Percentiles rank a stretch among this genome's conserved stretches.
Evolutionary conservation across 306 rosid species (phyloP).

Genomic region (Luffa acutangula): DNA sequence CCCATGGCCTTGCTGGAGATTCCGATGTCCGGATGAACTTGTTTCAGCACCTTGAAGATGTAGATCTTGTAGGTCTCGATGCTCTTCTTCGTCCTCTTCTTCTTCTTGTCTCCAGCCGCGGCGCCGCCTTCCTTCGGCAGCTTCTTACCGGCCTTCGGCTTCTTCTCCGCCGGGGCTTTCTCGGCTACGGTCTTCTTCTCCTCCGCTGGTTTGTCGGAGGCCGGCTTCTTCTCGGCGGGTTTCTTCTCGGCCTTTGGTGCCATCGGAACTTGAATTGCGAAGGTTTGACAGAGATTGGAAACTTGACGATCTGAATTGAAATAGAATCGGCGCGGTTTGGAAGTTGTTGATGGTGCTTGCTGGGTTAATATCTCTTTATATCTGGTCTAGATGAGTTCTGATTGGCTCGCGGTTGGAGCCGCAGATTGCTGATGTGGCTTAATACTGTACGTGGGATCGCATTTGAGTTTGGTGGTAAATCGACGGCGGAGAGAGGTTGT

Average conservation of each 20-base stretch:
- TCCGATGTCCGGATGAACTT: conserved; percentile 16
- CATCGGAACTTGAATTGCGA: neutral
- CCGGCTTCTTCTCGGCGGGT: conserved; percentile 21
- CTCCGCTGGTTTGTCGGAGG: conserved; percentile 13
- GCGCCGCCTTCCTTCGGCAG: conserved; percentile 18
- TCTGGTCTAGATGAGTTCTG: neutral
- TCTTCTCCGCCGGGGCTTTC: conserved; percentile 24
- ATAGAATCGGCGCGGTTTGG: neutral
- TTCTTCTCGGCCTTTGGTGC: conserved; percentile 21
- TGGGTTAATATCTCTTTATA: neutral
- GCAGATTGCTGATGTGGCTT: neutral
- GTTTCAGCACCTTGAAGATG: conserved; percentile 21
- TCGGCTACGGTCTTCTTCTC: conserved; percentile 17
- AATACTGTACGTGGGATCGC: neutral
- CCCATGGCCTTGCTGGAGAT: conserved; percentile 18
- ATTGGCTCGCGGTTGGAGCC: neutral
- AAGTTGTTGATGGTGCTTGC: neutral
- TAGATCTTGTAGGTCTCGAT: conserved; percentile 20
- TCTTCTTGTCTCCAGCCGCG: conserved; percentile 18
- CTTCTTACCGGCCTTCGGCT: conserved; percentile 22
- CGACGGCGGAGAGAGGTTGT: neutral
- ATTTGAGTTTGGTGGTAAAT: neutral
- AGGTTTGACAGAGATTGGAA: neutral
- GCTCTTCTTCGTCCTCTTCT: conserved; percentile 17
- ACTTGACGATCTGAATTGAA: neutral